Base-by-base conservation (phyloP, 371 early-diverging fungal species). In the Zopfochytrium polystomum region DNA sequence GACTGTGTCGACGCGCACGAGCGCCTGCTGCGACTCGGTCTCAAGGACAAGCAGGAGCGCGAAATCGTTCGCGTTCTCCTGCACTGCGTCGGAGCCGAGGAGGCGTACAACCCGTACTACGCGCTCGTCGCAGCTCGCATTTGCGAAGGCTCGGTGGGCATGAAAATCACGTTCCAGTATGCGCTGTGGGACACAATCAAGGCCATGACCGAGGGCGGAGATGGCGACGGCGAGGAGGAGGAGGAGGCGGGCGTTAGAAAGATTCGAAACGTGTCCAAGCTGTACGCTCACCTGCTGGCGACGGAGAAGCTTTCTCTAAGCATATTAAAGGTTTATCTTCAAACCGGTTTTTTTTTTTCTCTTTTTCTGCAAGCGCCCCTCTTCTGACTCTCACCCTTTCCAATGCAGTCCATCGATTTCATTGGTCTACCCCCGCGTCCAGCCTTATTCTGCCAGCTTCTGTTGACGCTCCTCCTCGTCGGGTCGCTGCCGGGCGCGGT, bases 1-100 rank as follows among this genome's bases (percentile, higher is more conserved):
- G 96, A 96, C 73, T 96, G 90, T 68, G 75, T 91, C 30, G 98
- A 97, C 67, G 94, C 93, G 2, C 91, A 90, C 71, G 90, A 94
- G 66, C 80, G 88, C 33, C 74, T 95, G 33, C 75, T 89, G 71
- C 86, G 86, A 72, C 77, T 97, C 34, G 82, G 83, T 38, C 77
- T 97, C 58, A 90, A 85, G 50, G 89, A 89, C 71, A 88, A 90
- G 25, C 96, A 95, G 73, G 88, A 92, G 66, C 89, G 95, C 58
- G 98, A 98, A 73, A 91, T 95, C 65, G 88, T 91, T 29, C 82
- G 95, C 15, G 95, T 98, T 18, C 65, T 96, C 34, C 57, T 95
- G 6, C 92, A 92, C 68, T 95, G 95, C 73, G 85, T 89, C 57
- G 88, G 86, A 23, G 87, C 89, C 70, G 96, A 95, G 77, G 81